phyloP scores from a whole-genome alignment of 1,139 yeast genomes.

The Sugiyamaella sp. region DNA sequence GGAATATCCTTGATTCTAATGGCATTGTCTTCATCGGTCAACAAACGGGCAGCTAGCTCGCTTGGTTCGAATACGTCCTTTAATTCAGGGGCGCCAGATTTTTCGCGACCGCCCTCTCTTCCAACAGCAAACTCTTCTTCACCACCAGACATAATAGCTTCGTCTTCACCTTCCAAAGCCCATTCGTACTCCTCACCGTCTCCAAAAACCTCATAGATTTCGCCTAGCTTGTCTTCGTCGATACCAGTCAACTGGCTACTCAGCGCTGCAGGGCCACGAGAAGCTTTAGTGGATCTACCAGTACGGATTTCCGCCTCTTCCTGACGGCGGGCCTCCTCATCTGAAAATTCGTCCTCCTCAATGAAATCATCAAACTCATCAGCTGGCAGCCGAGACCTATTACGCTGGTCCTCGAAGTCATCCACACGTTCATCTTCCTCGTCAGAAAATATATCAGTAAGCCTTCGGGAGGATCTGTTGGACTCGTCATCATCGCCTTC shows the following conservation, averaged over 20 bases:
- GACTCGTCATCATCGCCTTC: slow-evolving; percentile 39
- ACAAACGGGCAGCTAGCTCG: slow-evolving; percentile 84
- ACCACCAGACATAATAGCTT: slow-evolving; percentile 51
- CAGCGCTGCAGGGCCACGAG: slow-evolving; percentile 37
- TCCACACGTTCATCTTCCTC: slow-evolving; percentile 65
- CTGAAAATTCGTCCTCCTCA: slow-evolving; percentile 95
- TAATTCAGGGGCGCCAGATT: slow-evolving; percentile 55
- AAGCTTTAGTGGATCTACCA: slow-evolving; percentile 33
- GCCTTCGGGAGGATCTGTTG: slow-evolving; percentile 47
- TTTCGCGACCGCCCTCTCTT: slow-evolving; percentile 20
- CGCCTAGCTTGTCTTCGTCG: slow-evolving; percentile 91
- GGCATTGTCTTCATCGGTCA: slow-evolving; percentile 89
- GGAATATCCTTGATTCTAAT: slow-evolving; percentile 89
- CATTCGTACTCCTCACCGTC: slow-evolving; percentile 97
- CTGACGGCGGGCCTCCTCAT: slow-evolving; percentile 68
- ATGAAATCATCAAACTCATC: slow-evolving; percentile 97
- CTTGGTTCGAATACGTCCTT: slow-evolving; percentile 94
- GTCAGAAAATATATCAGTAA: slow-evolving; percentile 84
- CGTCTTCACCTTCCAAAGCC: slow-evolving; percentile 74
- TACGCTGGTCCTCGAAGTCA: slow-evolving; percentile 35
- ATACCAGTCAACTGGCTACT: slow-evolving; percentile 72
- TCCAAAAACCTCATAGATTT: slow-evolving; percentile 92
- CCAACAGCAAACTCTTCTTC: slow-evolving; percentile 49
- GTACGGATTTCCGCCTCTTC: slow-evolving; percentile 36
- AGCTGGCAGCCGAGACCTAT: slow-evolving; percentile 37